These are phyloP conservation scores for Vaccinium myrtillus DNA, from an alignment of 148 eudicot species.

Conservation along the genomic window DNA sequence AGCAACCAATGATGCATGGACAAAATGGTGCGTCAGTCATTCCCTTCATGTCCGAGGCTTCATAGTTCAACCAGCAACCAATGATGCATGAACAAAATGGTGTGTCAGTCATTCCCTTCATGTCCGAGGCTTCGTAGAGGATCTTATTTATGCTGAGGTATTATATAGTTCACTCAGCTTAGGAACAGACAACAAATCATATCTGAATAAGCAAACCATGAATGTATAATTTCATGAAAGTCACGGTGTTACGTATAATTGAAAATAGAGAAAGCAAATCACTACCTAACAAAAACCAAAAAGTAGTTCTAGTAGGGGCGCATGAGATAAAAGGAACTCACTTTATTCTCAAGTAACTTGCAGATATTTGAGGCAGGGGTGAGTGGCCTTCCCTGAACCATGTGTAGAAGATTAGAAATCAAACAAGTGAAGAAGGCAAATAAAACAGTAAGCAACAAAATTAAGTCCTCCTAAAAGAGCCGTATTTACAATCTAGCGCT, in stretches of 20 bases:
- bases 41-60: neutral
- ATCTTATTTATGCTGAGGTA: conserved; percentile 1
- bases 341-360: conserved; percentile 66
- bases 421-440: conserved; percentile 7
- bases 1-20: conserved; percentile 10
- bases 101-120: neutral
- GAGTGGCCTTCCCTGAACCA: conserved; percentile 57
- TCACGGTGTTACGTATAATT: neutral
- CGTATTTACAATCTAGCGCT: neutral
- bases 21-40: neutral
- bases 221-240: neutral
- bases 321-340: conserved; percentile 30
- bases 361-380: conserved; percentile 59
- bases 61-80: neutral
- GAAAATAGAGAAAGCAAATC: neutral
- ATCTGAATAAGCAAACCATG: neutral
- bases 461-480: neutral
- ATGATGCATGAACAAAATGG: conserved; percentile 6
- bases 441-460: neutral
- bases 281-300: conserved; percentile 10
- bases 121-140: neutral
- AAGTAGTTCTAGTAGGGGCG: neutral
- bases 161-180: neutral
- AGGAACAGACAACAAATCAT: neutral
- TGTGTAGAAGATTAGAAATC: neutral